A percentile compares a stretch with the other conserved stretches of the same genome.
phyloP scores from a whole-genome alignment of 148 eudicot genomes.

The Amaranthus hypochondriacus region DNA sequence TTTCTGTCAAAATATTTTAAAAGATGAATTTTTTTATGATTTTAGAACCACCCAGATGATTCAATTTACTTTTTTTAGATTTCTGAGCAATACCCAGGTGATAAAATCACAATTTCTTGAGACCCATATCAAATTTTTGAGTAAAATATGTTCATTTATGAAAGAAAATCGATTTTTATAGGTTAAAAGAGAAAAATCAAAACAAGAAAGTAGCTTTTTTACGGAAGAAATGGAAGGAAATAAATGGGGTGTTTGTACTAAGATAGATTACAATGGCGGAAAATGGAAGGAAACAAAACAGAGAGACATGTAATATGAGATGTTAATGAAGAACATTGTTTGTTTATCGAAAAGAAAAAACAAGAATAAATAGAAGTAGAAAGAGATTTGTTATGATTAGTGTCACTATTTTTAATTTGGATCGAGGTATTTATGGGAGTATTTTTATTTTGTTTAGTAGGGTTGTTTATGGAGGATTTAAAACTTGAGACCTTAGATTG shows the following conservation, averaged over 20 bases:
- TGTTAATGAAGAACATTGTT: neutral
- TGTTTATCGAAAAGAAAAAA: neutral
- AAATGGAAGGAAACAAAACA: neutral
- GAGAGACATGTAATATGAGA: constrained; percentile 6
- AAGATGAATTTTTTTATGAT: neutral
- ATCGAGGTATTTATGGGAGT: too few species aligned
- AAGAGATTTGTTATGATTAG: too few species aligned
- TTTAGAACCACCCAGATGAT: constrained; percentile 17
- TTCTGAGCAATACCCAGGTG: constrained; percentile 8
- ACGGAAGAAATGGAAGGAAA: neutral
- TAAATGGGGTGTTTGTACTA: neutral
- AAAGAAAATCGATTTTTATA: neutral
- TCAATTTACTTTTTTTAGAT: neutral
- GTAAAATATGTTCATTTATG: neutral
- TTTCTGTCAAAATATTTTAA: neutral
- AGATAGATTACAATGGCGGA: neutral
- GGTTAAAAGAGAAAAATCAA: neutral
- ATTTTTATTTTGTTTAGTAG: too few species aligned
- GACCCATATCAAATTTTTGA: neutral
- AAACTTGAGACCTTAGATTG: neutral
- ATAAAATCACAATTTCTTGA: neutral
- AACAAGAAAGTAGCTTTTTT: neutral
- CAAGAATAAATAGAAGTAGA: too few species aligned
- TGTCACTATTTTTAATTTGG: too few species aligned
- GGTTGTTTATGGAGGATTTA: too few species aligned